Evolutionary conservation across 2,329 filamentous ascomycete species (phyloP).

Genomic region (Colletotrichum shisoi): DNA sequence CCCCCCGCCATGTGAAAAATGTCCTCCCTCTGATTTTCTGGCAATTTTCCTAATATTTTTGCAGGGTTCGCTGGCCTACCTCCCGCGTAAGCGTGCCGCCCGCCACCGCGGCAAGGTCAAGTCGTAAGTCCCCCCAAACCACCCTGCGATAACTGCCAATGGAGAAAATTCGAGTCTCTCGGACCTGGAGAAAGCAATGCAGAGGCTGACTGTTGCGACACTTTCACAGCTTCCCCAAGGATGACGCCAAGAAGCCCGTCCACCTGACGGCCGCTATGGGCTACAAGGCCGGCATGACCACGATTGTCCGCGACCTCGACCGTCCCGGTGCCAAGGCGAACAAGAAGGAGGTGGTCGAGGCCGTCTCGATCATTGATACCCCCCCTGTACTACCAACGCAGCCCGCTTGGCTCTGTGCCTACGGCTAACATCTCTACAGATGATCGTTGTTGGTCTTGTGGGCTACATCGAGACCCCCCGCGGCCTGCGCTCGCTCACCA

Average conservation of each 20-base stretch:
- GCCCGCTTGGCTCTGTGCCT: constrained; percentile 78
- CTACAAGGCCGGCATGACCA: constrained; percentile 99
- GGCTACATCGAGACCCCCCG: constrained; percentile 99
- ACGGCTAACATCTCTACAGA: constrained; percentile 80
- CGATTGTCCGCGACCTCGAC: constrained; percentile 98
- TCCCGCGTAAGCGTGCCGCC: constrained; percentile 90
- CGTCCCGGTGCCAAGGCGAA: constrained; percentile 98
- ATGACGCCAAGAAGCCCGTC: constrained; percentile 99
- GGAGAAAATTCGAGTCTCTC: constrained; percentile 38
- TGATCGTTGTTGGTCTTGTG: constrained; percentile 99
- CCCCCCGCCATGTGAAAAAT: no score
- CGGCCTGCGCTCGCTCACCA: constrained; percentile 98
- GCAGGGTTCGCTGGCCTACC: constrained; percentile 77
- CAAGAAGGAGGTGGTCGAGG: constrained; percentile 98
- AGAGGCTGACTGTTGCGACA: constrained; percentile 40
- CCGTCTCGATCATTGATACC: constrained; percentile 87
- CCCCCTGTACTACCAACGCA: constrained; percentile 92
- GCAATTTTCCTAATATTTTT: no score
- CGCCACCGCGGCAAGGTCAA: constrained; percentile 98
- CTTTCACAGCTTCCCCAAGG: constrained; percentile 89
- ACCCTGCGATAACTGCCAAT: neutral
- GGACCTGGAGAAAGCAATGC: constrained; percentile 42
- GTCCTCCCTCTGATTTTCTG: no score
- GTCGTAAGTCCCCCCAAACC: constrained; percentile 71
- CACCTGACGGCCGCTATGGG: constrained; percentile 98